Conservation (phyloP, 345 rosid species). For the Citrus hindsii region DNA sequence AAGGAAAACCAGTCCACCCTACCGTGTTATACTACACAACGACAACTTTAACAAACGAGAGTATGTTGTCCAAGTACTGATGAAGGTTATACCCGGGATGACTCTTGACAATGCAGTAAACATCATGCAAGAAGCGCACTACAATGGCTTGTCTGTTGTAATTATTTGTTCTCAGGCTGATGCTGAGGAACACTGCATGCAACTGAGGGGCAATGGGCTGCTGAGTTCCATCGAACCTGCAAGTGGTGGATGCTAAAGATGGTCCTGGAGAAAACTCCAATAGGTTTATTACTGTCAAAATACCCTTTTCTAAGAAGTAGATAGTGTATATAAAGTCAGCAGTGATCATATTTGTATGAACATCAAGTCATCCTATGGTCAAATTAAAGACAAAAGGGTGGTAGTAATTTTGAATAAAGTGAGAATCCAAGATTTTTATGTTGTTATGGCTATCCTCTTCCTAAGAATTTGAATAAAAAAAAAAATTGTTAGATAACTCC, state of each 20-base stretch:
- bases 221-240: slow-evolving; percentile 93
- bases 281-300: slow-evolving; percentile 10
- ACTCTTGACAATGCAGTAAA: slow-evolving; percentile 91
- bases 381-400: slow-evolving; percentile 16
- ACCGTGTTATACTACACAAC: slow-evolving; percentile 78
- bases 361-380: slow-evolving; percentile 9
- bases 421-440: not conserved
- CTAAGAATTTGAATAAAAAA: not conserved
- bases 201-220: slow-evolving; percentile 89
- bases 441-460: not conserved
- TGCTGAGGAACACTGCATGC: slow-evolving; percentile 96
- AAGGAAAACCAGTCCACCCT: slow-evolving; percentile 81
- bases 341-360: slow-evolving; percentile 13
- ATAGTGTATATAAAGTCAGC: slow-evolving; percentile 33
- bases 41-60: slow-evolving; percentile 90
- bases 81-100: slow-evolving; percentile 96
- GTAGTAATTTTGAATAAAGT: slow-evolving; percentile 30
- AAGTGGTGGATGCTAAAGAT: slow-evolving; percentile 74
- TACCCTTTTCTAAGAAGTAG: slow-evolving; percentile 14
- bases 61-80: slow-evolving; percentile 90
- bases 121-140: slow-evolving; percentile 96
- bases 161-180: slow-evolving; percentile 90
- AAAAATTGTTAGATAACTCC: not conserved
- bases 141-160: slow-evolving; percentile 83
- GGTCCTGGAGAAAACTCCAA: not conserved